Evolutionary conservation across 257 asterid genomes (phyloP).

Genomic region (Nicotiana sylvestris): DNA sequence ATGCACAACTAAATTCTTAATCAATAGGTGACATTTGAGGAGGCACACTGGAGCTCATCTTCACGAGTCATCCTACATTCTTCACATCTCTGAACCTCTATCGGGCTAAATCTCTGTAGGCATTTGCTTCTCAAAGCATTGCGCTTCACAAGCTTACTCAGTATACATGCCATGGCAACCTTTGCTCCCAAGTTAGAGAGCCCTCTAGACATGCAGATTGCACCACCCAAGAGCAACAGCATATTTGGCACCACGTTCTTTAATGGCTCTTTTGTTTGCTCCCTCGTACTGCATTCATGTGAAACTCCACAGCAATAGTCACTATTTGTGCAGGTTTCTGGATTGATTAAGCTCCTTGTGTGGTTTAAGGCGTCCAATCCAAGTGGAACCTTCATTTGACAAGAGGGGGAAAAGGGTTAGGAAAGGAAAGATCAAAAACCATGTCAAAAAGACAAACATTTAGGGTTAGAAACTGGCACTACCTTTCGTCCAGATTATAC

Average conservation of each 20-base stretch:
- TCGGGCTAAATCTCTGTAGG: not conserved
- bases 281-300: conserved; percentile 31
- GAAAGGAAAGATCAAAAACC: not conserved
- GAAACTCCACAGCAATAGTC: conserved; percentile 18
- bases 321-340: conserved; percentile 27
- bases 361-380: conserved; percentile 40
- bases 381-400: conserved; percentile 49
- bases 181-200: conserved; percentile 73
- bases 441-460: not conserved
- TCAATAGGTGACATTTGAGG: not conserved
- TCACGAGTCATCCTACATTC: not conserved
- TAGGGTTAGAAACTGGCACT: not conserved
- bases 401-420: not conserved
- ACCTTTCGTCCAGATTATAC: not conserved
- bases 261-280: conserved; percentile 40
- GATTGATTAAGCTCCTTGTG: conserved; percentile 14
- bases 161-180: conserved; percentile 75
- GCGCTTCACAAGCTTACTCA: conserved; percentile 57
- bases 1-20: conserved; percentile 3
- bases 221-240: conserved; percentile 66
- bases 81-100: not conserved
- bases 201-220: conserved; percentile 65
- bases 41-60: conserved; percentile 1
- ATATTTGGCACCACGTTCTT: conserved; percentile 53
- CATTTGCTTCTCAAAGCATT: conserved; percentile 21